Evolutionary conservation across 2,329 filamentous ascomycete genomes (phyloP), one percentile per base, ranked within the genome.

Genomic region (Penicillium sp.): DNA sequence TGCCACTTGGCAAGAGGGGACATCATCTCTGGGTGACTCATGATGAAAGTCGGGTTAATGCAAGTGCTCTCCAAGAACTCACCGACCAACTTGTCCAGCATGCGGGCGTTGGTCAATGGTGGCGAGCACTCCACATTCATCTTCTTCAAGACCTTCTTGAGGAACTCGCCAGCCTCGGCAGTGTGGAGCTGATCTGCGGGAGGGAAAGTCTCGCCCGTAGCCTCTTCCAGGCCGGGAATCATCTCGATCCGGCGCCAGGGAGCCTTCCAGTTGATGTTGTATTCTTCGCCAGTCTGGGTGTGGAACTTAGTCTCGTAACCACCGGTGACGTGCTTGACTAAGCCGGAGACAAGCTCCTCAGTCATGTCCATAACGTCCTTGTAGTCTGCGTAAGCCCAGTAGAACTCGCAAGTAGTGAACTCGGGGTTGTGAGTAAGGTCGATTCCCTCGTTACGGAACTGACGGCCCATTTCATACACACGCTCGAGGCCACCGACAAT

Each of bases 351-450:
- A 33, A 99, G 89, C 75, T 97, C 93, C 79, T 99, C 95, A 1
- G 95, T 98, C 73, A 92, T 85, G 62, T 90, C 82, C 89, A 96
- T 92, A 61, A 97, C 83, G 74, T 98, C 95, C 78, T 96, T 91
- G 69, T 97, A 87, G 78, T 97, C 93, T 58, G 90, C 90, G 68
- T 93, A 98, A 3, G 95, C 94, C 86, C 91, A 89, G 80, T 99
- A 99, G 81, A 98, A 98, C 79, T 99, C 95, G 77, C 92, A 92
- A 28, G 92, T 96, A 46, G 95, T 99, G 82, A 99, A 99, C 77
- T 99, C 95, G 42, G 91, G 95, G 83, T 98, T 99, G 84, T 99
- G 95, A 7, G 95, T 99, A 54, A 95, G 82, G 76, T 96, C 92
- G 66, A 92, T 89, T 61, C 90, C 89, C 79, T 97, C 93, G 74